These are phyloP conservation scores for Umbelopsis sp. DNA, from an alignment of 192 early-diverging fungal species.

Conservation along the genomic window DNA sequence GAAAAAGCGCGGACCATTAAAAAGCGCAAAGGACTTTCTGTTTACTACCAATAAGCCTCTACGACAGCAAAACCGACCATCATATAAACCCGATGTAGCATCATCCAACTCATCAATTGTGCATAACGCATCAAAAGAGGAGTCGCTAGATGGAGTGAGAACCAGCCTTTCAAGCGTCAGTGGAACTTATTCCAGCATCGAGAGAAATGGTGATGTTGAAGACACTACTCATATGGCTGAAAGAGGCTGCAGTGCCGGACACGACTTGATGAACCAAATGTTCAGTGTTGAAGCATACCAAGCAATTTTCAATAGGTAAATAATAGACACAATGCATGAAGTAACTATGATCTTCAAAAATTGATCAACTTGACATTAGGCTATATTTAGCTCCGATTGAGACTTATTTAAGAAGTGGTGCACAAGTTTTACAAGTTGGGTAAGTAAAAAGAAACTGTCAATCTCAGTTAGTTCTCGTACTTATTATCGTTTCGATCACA, in stretches of 20 bases:
- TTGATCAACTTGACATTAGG: not conserved
- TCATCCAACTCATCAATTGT: not conserved
- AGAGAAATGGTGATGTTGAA: not conserved
- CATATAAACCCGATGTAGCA: not conserved
- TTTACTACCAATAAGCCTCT: not conserved
- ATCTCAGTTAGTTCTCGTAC: not conserved
- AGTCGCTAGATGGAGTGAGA: not conserved
- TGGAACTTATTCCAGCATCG: not conserved
- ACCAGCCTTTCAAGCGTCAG: not conserved
- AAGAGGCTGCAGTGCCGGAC: not conserved
- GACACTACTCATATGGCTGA: not conserved
- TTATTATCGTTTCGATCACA: not conserved
- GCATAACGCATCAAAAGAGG: not conserved
- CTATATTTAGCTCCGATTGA: not conserved
- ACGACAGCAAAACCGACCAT: not conserved
- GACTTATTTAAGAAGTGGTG: not conserved
- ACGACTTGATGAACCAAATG: not conserved
- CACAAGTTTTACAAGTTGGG: slow-evolving; percentile 4
- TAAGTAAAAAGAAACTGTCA: not conserved
- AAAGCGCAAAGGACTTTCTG: not conserved
- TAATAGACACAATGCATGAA: not conserved
- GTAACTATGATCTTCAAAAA: no score
- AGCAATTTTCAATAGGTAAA: not conserved
- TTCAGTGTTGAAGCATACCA: slow-evolving; percentile 4
- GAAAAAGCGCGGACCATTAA: slow-evolving; percentile 7